Percentiles rank a stretch among this genome's conserved stretches.
These are phyloP conservation scores for Paecilomyces fulvus DNA, from an alignment of 2,329 filamentous ascomycete genomes.

Conservation along the genomic window DNA sequence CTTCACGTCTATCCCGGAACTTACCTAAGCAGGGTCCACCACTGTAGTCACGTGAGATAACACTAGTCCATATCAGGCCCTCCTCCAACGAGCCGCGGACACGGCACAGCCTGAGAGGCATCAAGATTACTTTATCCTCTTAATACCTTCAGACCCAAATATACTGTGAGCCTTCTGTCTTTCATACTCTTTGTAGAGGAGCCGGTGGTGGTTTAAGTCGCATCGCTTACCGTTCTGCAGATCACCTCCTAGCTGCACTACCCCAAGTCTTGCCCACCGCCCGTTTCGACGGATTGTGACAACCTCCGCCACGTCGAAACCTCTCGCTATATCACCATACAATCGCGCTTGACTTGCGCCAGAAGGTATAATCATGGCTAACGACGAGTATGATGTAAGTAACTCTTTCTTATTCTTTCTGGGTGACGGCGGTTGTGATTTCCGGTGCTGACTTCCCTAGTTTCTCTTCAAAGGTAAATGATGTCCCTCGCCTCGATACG, in stretches of 20 bases:
- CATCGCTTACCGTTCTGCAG: not conserved
- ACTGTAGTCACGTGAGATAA: slow-evolving; percentile 8
- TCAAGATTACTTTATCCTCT: slow-evolving; percentile 16
- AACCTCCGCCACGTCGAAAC: slow-evolving; percentile 14
- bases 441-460: slow-evolving; percentile 44
- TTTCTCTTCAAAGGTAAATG: slow-evolving; percentile 95
- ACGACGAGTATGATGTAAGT: slow-evolving; percentile 99
- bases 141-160: slow-evolving; percentile 2
- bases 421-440: not conserved
- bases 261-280: slow-evolving; percentile 2
- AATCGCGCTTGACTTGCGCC: slow-evolving; percentile 14
- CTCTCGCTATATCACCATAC: slow-evolving; percentile 12
- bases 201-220: not conserved
- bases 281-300: slow-evolving; percentile 8
- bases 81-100: slow-evolving; percentile 2
- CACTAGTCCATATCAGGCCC: slow-evolving; percentile 12
- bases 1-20: not conserved
- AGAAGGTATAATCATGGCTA: slow-evolving; percentile 62
- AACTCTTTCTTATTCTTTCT: not conserved
- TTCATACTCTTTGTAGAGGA: not conserved
- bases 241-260: slow-evolving; percentile 9
- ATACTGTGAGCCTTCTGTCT: slow-evolving; percentile 3
- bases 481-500: slow-evolving; percentile 16
- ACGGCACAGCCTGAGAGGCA: slow-evolving; percentile 12
- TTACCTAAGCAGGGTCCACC: not conserved